These are phyloP conservation scores for Chytridium lagenaria DNA, from an alignment of 371 early-diverging fungal genomes.

Conservation along the genomic window DNA sequence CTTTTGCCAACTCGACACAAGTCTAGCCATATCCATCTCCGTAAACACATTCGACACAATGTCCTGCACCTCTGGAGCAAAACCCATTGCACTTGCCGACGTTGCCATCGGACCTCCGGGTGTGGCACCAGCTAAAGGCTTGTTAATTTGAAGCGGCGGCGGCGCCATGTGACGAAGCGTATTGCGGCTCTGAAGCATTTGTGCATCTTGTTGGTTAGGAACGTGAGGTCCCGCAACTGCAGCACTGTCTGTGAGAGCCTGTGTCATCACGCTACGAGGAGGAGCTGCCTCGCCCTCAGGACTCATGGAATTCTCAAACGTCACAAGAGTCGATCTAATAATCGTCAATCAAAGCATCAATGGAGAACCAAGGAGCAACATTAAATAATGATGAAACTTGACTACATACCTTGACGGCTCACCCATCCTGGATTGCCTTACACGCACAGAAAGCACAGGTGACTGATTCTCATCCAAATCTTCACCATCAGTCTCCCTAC, in stretches of 20 bases:
- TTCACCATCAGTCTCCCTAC: too few species aligned
- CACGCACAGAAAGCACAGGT: too few species aligned
- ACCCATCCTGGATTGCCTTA: too few species aligned
- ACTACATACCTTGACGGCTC: too few species aligned
- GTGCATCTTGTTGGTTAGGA: not conserved
- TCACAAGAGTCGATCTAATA: slow-evolving; percentile 8
- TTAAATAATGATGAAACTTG: too few species aligned
- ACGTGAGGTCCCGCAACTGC: not conserved
- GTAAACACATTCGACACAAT: slow-evolving; percentile 13
- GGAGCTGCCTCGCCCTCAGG: not conserved
- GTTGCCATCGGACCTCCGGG: not conserved
- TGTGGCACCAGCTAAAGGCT: too few species aligned
- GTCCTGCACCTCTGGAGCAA: slow-evolving; percentile 7
- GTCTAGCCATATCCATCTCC: slow-evolving; percentile 15
- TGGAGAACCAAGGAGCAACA: too few species aligned
- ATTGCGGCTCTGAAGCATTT: not conserved
- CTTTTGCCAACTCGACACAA: slow-evolving; percentile 9
- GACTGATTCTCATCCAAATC: too few species aligned
- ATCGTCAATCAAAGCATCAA: too few species aligned
- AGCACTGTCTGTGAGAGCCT: not conserved
- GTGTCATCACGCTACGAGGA: too few species aligned
- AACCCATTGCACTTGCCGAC: not conserved
- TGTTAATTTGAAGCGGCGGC: not conserved
- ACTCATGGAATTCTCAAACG: not conserved
- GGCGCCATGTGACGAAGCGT: not conserved